Evolutionary conservation across 2,329 filamentous ascomycete species (phyloP).

Genomic region (Verticillium zaregamsianum): DNA sequence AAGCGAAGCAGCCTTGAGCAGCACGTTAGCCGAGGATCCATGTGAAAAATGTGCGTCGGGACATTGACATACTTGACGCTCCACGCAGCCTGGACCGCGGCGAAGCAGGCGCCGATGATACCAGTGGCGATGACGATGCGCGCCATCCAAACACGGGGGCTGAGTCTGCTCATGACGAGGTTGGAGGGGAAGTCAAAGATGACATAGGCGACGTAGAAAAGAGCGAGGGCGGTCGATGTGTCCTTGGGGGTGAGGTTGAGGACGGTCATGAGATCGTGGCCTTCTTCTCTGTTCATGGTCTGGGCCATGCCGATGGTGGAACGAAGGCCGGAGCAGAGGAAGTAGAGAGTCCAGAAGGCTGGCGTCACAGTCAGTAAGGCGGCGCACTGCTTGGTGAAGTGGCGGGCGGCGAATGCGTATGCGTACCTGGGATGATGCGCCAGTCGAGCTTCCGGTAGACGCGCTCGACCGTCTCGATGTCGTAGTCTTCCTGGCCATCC

Average conservation of each 20-base stretch:
- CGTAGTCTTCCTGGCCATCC: conserved; percentile 33
- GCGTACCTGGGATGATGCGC: conserved; percentile 54
- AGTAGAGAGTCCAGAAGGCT: conserved; percentile 89
- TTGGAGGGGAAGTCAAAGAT: conserved; percentile 87
- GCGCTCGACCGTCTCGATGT: conserved; percentile 46
- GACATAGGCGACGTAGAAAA: conserved; percentile 92
- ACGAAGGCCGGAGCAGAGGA: conserved; percentile 85
- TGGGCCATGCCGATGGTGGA: conserved; percentile 92
- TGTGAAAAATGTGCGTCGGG: background rate
- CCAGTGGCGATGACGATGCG: conserved; percentile 86
- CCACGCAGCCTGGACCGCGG: conserved; percentile 77
- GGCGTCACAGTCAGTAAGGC: background rate
- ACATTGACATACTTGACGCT: conserved; percentile 63
- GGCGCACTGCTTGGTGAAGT: background rate
- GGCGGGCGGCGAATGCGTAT: conserved; percentile 11
- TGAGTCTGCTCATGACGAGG: conserved; percentile 79
- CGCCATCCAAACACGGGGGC: conserved; percentile 87
- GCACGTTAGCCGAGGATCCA: conserved; percentile 8
- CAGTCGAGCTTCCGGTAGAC: conserved; percentile 56
- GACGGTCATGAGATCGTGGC: conserved; percentile 71
- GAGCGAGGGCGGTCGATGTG: conserved; percentile 75
- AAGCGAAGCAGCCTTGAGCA: conserved; percentile 65
- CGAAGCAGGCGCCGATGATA: conserved; percentile 77
- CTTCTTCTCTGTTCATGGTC: conserved; percentile 74
- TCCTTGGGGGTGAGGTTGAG: conserved; percentile 69